Evolutionary conservation across 192 early-diverging fungal genomes (phyloP).

Genomic region (Endogone sp.): DNA sequence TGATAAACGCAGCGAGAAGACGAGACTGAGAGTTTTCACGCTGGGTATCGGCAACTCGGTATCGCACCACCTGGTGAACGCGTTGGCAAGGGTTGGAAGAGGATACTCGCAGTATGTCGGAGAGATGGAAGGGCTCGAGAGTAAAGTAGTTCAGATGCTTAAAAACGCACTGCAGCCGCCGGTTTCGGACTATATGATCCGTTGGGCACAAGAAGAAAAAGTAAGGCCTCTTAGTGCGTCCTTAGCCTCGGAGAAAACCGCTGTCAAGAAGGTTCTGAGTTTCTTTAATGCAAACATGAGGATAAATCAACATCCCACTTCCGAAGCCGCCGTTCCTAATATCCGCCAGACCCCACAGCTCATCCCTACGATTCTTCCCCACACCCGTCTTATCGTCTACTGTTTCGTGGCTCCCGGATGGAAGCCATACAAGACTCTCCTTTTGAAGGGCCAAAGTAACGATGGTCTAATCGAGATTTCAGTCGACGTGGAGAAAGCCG

Average conservation of each 20-base stretch:
- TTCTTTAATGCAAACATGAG: too few relatives aligned
- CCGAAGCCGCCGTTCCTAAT: not conserved
- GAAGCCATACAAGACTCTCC: slow-evolving; percentile 20
- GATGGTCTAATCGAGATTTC: slow-evolving; percentile 38
- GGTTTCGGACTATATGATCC: slow-evolving; percentile 40
- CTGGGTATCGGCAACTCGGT: slow-evolving; percentile 44
- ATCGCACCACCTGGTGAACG: slow-evolving; percentile 44
- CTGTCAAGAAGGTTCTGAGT: not conserved
- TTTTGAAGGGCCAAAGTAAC: slow-evolving; percentile 21
- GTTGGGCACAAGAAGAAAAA: not conserved
- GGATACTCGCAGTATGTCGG: slow-evolving; percentile 45
- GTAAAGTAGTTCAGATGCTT: slow-evolving; percentile 48
- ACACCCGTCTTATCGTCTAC: slow-evolving; percentile 34
- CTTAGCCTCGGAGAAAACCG: not conserved
- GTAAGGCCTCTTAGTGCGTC: not conserved
- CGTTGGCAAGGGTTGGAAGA: slow-evolving; percentile 41
- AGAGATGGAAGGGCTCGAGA: slow-evolving; percentile 41
- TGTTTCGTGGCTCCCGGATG: slow-evolving; percentile 26
- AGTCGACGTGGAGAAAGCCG: slow-evolving; percentile 23
- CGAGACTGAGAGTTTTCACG: slow-evolving; percentile 35
- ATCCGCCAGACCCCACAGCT: slow-evolving; percentile 31
- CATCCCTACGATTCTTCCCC: slow-evolving; percentile 28
- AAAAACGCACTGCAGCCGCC: slow-evolving; percentile 41
- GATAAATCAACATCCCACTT: too few relatives aligned
- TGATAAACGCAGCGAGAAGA: not conserved